These are phyloP conservation scores for Paramecium tetraurelia DNA, from an alignment of 73 alveolate species.

Conservation along the genomic window DNA sequence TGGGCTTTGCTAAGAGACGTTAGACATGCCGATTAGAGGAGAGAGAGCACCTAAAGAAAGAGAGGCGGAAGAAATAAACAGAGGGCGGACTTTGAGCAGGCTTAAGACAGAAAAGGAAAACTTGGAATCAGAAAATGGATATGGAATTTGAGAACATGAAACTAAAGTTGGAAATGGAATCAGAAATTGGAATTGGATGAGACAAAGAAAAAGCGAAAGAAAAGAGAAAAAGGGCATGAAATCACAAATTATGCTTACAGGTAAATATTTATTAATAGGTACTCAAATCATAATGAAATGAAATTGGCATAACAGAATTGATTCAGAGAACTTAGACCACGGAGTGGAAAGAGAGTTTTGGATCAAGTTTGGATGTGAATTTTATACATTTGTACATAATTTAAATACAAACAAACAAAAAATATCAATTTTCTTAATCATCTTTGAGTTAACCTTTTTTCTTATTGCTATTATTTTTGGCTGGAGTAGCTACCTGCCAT, in stretches of 20 bases:
- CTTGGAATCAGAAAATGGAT: not conserved
- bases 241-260: not conserved
- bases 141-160: not conserved
- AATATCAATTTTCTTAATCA: not conserved
- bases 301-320: conserved; percentile 2
- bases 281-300: not conserved
- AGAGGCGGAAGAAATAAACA: not conserved
- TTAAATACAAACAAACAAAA: not conserved
- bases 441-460: not conserved
- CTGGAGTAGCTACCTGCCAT: conserved; percentile 77
- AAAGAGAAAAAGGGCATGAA: not conserved
- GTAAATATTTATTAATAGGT: conserved; percentile 22
- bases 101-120: not conserved
- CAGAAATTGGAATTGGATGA: not conserved
- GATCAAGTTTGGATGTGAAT: conserved; percentile 4
- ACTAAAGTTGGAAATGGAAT: not conserved
- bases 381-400: not conserved
- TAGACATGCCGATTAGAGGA: not conserved
- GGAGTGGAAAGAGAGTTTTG: not conserved
- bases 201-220: not conserved
- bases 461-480: conserved; percentile 9
- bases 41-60: not conserved
- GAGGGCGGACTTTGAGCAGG: not conserved
- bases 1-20: not conserved
- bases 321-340: conserved; percentile 26